Base-by-base conservation (phyloP, 2,329 filamentous ascomycete species). In the Pezicula radicicola region DNA sequence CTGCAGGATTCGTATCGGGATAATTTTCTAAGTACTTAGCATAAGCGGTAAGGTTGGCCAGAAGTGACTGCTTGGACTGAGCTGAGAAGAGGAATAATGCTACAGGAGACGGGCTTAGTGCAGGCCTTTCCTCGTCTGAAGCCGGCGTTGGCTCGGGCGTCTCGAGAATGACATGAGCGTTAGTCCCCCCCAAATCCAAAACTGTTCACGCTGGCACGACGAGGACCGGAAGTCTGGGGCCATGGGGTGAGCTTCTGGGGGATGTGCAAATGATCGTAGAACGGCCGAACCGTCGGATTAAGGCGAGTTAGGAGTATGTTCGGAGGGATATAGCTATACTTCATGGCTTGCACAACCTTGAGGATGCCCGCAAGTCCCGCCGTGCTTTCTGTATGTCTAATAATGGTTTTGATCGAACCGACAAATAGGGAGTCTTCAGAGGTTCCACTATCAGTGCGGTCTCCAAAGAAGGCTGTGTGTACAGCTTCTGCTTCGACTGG, bases 161-260 rank as follows among this genome's bases (percentile, higher is more conserved):
- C 16, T 56, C 51, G n/a, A 63, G 60, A 6, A 77, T 68, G 2
- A 65, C 66, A 55, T 77, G 75, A 4, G 70, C 72, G n/a, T n/a
- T n/a, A n/a, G n/a, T n/a, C n/a, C n/a, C n/a, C n/a, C n/a, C n/a
- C n/a, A n/a, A n/a, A n/a, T 0, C 75, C 75, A 43, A 77, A 63
- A 6, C 47, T 54, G 33, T 64, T 65, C 9, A 65, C 50, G 16
- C 55, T 59, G 13, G 50, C 50, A 43, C 56, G 49, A 5, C 54
- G 49, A 12, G 44, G 19, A n/a, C 18, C 18, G 19, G 46, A 28
- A 19, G 40, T 16, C 35, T 36, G 30, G 3, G 54, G 56, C 53
- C 53, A 59, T 39, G 30, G n/a, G 13, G 16, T 41, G 16, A 36
- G 13, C n/a, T 27, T 35, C 19, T 39, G 55, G 9, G 48, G 39